Evolutionary conservation across 2,329 filamentous ascomycete species (phyloP).

Genomic region (Escovopsis weberi): DNA sequence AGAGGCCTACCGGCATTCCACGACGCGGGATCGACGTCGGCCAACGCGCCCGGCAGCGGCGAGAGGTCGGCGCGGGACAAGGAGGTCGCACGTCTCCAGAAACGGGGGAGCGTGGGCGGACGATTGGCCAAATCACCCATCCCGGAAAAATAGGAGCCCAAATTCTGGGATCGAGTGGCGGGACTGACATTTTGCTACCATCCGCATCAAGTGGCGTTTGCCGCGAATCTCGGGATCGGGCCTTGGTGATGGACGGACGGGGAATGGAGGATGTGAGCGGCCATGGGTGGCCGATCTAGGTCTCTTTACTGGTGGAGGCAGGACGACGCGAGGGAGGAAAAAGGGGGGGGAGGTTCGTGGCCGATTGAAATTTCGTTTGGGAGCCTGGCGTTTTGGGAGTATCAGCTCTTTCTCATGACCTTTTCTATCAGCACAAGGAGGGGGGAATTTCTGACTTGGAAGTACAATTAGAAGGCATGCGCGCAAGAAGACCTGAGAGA

Average conservation of each 20-base stretch:
- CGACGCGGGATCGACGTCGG: conserved; percentile 50
- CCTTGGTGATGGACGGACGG: conserved; percentile 4
- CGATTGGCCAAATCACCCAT: conserved; percentile 52
- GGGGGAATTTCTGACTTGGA: not conserved
- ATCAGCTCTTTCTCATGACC: not conserved
- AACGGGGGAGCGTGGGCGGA: conserved; percentile 65
- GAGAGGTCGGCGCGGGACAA: conserved; percentile 46
- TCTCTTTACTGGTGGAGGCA: not conserved
- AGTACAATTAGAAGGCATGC: too few relatives aligned
- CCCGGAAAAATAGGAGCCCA: conserved; percentile 41
- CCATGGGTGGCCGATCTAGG: conserved; percentile 1
- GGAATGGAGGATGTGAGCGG: conserved; percentile 1
- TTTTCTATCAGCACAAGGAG: not conserved
- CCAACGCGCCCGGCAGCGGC: conserved; percentile 26
- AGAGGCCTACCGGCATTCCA: conserved; percentile 28
- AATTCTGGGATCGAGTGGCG: conserved; percentile 24
- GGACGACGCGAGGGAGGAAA: not conserved
- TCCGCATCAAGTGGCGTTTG: conserved; percentile 15
- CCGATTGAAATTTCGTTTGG: not conserved
- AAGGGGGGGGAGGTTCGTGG: not conserved
- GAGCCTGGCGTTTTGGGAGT: too few relatives aligned
- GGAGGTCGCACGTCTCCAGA: conserved; percentile 52
- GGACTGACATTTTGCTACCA: conserved; percentile 23
- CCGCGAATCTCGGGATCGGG: conserved; percentile 11
- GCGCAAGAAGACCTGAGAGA: too few relatives aligned